phyloP scores from a whole-genome alignment of 768 basidiomycete genomes.

The Suillus hirtellus region DNA sequence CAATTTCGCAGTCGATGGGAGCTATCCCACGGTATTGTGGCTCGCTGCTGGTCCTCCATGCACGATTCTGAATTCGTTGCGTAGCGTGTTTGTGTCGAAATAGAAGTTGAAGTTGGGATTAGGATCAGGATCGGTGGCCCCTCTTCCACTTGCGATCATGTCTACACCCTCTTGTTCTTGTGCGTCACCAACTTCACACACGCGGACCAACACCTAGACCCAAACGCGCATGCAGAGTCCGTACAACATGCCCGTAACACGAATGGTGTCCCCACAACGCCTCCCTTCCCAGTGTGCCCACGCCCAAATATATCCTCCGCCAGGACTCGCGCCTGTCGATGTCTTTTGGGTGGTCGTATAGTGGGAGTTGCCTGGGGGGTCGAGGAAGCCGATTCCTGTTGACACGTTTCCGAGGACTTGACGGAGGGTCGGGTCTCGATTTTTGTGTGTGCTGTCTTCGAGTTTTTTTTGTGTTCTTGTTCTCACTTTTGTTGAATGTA shows the following conservation, averaged over 20 bases:
- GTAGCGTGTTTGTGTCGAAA: slow-evolving; percentile 35
- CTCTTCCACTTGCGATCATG: slow-evolving; percentile 3
- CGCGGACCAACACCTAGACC: background rate
- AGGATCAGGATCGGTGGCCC: background rate
- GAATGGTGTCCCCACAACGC: background rate
- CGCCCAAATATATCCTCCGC: slow-evolving; percentile 4
- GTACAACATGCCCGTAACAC: background rate
- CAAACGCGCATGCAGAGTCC: background rate
- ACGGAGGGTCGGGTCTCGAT: background rate
- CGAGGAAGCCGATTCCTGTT: slow-evolving; percentile 60
- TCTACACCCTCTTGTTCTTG: slow-evolving; percentile 3
- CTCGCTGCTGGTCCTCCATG: slow-evolving; percentile 20
- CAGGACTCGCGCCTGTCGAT: background rate
- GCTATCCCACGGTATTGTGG: slow-evolving; percentile 50
- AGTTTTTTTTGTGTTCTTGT: background rate
- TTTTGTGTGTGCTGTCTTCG: background rate
- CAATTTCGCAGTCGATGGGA: slow-evolving; percentile 64
- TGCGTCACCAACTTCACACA: background rate
- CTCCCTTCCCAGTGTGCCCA: background rate
- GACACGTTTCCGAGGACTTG: slow-evolving; percentile 50
- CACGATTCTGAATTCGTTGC: slow-evolving; percentile 32
- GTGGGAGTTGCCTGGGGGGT: slow-evolving; percentile 40
- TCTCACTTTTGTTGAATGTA: background rate
- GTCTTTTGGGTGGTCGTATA: slow-evolving; percentile 36
- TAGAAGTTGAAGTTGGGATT: background rate